Evolutionary conservation across 768 basidiomycete species (phyloP), one percentile per base, ranked within the genome.

Genomic region (Paxillus rubicundulus): DNA sequence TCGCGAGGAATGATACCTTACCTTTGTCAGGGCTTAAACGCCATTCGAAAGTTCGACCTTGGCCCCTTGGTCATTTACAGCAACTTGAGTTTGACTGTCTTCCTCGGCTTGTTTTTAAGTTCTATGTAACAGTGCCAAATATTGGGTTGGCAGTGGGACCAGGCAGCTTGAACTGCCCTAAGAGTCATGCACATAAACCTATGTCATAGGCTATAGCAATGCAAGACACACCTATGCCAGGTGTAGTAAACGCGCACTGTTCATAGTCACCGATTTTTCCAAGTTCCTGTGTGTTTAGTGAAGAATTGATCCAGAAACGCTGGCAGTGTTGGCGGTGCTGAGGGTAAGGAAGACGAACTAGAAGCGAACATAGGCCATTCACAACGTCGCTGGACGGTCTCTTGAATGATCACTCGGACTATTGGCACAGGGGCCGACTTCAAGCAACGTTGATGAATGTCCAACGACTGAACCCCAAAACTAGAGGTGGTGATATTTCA

Each of bases 271-370:
- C 81, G 20, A 82, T 77, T 47, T 74, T 75, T n/a, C 79, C 82
- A 5, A 81, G 62, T 34, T 68, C 58, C n/a, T 71, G 57, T 1
- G 80, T 67, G 75, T 18, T 64, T 72, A n/a, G 63, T 49, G 63
- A 83, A 82, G 12, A 81, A 64, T 51, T 74, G 73, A 43, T 70
- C 63, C n/a, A 82, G 14, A 64, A 45, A 78, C 70, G 5, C 52
- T 53, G 27, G 66, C 65, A 0, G 81, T 82, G 50, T 68, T 24
- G 4, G 24, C 65, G 5, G 70, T 47, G 7, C 66, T 66, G 5
- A 81, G 81, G 42, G 72, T 62, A 59, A 82, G 82, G 24, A 83
- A 82, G 7, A 81, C 73, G 37, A 82, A 73, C 62, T 82, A 82
- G 67, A 76, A 83, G 20, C 67, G 61, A 16, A 53, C 20, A 33